A percentile compares a stretch with the other conserved stretches of the same genome.
Conservation (phyloP, 2,329 filamentous ascomycete genomes). For the Zarea fungicola region DNA sequence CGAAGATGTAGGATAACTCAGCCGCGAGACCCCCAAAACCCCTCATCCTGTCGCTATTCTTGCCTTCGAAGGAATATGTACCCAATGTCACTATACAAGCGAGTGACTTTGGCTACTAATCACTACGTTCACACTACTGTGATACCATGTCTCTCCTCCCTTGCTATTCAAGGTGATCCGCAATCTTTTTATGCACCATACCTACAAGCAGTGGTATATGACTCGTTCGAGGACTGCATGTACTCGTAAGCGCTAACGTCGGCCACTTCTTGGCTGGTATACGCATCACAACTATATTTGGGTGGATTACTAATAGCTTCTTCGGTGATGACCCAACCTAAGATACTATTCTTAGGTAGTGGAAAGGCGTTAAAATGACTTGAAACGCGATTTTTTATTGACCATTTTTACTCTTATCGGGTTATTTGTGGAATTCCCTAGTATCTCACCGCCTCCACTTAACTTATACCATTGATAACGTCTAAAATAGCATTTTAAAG, state of each 20-base stretch:
- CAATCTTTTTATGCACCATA: background rate
- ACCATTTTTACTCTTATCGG: background rate
- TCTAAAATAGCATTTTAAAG: background rate
- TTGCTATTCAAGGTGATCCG: background rate
- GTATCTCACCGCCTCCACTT: background rate
- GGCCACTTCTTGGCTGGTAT: too few species aligned
- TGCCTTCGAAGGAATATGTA: background rate
- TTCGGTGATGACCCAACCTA: too few species aligned
- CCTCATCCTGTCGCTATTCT: background rate
- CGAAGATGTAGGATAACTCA: background rate
- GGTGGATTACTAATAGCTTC: too few species aligned
- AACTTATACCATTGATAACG: background rate
- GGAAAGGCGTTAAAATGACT: background rate
- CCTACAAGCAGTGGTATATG: background rate
- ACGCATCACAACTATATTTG: too few species aligned
- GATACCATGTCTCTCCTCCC: background rate
- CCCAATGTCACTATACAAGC: background rate
- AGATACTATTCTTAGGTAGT: too few species aligned
- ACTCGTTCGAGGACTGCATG: background rate
- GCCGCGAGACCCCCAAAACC: background rate
- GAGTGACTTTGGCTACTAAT: background rate
- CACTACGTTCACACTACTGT: background rate
- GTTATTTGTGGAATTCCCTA: background rate
- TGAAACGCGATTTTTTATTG: background rate
- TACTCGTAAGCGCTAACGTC: background rate